These are phyloP conservation scores for Alternaria incomplexa DNA, from an alignment of 2,329 filamentous ascomycete species.

Conservation along the genomic window DNA sequence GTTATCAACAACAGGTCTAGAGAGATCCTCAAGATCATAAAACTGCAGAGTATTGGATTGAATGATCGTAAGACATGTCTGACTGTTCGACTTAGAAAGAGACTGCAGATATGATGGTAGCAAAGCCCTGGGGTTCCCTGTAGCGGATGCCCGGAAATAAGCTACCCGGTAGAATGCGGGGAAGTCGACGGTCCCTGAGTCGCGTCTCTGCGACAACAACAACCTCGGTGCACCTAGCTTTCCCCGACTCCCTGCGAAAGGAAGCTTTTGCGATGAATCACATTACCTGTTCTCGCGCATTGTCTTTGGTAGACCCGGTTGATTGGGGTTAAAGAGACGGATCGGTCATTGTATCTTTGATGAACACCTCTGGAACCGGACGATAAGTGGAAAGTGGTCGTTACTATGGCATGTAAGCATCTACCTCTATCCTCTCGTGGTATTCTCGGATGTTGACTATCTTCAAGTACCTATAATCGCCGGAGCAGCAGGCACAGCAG, in stretches of 20 bases:
- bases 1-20: background rate
- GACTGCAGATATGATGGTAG: background rate
- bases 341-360: background rate
- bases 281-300: background rate
- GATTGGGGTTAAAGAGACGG: background rate
- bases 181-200: background rate
- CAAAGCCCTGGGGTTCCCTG: no score
- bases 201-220: background rate
- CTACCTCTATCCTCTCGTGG: background rate
- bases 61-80: no score
- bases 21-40: background rate
- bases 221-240: constrained; percentile 1
- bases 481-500: constrained; percentile 34
- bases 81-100: background rate
- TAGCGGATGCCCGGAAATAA: background rate
- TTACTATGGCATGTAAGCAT: constrained; percentile 17
- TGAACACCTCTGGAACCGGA: background rate
- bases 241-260: background rate
- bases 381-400: background rate
- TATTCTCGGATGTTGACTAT: background rate
- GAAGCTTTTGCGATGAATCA: background rate
- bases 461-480: constrained; percentile 36
- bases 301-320: background rate
- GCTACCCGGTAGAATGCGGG: background rate
- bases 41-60: background rate